phyloP scores from a whole-genome alignment of 1,284 basidiomycete species.

The Ustilago tritici region DNA sequence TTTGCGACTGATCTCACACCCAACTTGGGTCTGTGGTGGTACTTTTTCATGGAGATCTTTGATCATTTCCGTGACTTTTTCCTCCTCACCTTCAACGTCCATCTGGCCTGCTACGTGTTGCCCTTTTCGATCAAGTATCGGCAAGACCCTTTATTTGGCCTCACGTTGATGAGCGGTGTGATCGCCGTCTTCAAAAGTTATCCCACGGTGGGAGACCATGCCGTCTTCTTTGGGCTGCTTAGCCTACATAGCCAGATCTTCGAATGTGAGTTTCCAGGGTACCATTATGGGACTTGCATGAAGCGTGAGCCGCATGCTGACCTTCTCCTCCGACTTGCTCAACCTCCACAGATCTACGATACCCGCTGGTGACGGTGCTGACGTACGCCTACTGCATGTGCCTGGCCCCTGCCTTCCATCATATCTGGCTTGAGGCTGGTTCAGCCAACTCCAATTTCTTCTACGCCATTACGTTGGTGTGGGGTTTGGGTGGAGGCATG shows the following conservation, averaged over 20 bases:
- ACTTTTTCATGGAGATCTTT: slow-evolving; percentile 99
- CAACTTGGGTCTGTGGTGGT: slow-evolving; percentile 96
- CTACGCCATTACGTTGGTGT: slow-evolving; percentile 93
- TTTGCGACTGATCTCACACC: slow-evolving; percentile 76
- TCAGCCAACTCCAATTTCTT: slow-evolving; percentile 99
- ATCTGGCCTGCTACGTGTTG: slow-evolving; percentile 84
- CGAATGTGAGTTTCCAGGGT: slow-evolving; percentile 75
- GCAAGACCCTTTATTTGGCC: slow-evolving; percentile 85
- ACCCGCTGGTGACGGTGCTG: slow-evolving; percentile 86
- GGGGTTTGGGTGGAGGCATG: slow-evolving; percentile 87
- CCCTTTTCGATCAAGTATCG: slow-evolving; percentile 90
- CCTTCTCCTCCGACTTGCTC: background rate
- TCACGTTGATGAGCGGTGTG: slow-evolving; percentile 82
- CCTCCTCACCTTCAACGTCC: slow-evolving; percentile 91
- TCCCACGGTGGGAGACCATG: slow-evolving; percentile 87
- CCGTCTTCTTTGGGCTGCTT: slow-evolving; percentile 84
- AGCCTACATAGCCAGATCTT: slow-evolving; percentile 85
- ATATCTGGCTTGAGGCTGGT: slow-evolving; percentile 90
- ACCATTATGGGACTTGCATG: background rate
- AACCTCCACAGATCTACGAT: slow-evolving; percentile 78
- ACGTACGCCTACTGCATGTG: slow-evolving; percentile 86
- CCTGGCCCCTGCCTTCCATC: slow-evolving; percentile 89
- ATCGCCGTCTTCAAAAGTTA: slow-evolving; percentile 90
- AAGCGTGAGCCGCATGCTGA: slow-evolving; percentile 29
- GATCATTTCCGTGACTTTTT: slow-evolving; percentile 97